Evolutionary conservation across 148 eudicot genomes (phyloP).

Genomic region (Dianthus caryophyllus): DNA sequence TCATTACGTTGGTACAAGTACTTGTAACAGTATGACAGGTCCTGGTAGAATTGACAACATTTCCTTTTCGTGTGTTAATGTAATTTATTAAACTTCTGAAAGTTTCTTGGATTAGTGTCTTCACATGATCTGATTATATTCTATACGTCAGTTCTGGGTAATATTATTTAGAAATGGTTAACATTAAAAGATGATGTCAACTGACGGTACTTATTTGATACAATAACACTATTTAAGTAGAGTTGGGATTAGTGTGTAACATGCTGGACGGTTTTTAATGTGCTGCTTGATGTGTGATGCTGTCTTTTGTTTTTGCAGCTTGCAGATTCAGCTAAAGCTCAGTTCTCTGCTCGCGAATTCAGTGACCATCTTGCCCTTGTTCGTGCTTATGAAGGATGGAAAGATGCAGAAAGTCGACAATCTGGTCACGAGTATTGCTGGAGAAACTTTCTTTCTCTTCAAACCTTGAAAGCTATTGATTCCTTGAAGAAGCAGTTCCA

Average conservation of each 20-base stretch:
- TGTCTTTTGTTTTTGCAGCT: slow-evolving; percentile 49
- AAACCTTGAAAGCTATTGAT: slow-evolving; percentile 87
- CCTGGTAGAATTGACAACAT: too few relatives aligned
- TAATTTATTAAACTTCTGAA: too few relatives aligned
- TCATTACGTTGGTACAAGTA: background rate
- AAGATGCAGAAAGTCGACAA: slow-evolving; percentile 69
- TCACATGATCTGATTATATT: too few relatives aligned
- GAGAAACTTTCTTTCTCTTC: slow-evolving; percentile 85
- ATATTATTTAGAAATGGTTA: background rate
- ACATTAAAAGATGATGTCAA: background rate
- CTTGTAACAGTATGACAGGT: too few relatives aligned
- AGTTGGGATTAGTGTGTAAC: background rate
- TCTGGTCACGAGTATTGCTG: slow-evolving; percentile 89
- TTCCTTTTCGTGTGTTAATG: too few relatives aligned
- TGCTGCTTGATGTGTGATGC: background rate
- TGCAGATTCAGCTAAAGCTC: slow-evolving; percentile 90
- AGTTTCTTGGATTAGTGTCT: too few relatives aligned
- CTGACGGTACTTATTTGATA: background rate
- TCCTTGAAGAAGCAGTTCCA: slow-evolving; percentile 82
- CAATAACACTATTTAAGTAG: background rate
- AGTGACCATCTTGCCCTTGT: slow-evolving; percentile 95
- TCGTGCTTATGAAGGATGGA: slow-evolving; percentile 95
- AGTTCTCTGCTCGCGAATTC: slow-evolving; percentile 77
- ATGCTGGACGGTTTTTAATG: slow-evolving; percentile 3
- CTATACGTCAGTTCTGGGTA: too few relatives aligned